phyloP scores from a whole-genome alignment of 805 yeast genomes.

The Candida taoyuanica region DNA sequence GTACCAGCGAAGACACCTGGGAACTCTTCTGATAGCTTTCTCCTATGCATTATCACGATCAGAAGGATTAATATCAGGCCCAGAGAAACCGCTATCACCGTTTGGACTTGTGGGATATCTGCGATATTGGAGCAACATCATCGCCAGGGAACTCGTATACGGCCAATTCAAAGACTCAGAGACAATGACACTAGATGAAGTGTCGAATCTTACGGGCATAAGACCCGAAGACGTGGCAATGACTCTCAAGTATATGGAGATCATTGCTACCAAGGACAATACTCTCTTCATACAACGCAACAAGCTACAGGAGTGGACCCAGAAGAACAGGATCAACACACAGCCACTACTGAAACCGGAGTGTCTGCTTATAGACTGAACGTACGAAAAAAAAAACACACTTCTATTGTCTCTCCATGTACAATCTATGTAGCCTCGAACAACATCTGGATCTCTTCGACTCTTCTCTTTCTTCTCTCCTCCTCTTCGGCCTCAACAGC shows the following conservation, averaged over 20 bases:
- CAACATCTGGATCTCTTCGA: conserved; percentile 67
- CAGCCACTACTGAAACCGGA: conserved; percentile 14
- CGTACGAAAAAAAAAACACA: no score
- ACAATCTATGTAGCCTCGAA: conserved; percentile 44
- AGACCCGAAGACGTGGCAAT: conserved; percentile 56
- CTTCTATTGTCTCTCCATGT: no score
- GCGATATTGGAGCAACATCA: conserved; percentile 63
- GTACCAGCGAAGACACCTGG: conserved; percentile 73
- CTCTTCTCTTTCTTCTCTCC: conserved; percentile 61
- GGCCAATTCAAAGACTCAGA: conserved; percentile 34
- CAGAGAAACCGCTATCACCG: conserved; percentile 85
- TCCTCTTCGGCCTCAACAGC: conserved; percentile 73
- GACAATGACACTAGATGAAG: conserved; percentile 39
- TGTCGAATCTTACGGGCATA: conserved; percentile 58
- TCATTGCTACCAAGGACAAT: conserved; percentile 30
- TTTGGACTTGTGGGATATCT: conserved; percentile 74
- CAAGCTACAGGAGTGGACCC: conserved; percentile 15
- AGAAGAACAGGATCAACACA: conserved; percentile 13
- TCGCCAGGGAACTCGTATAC: conserved; percentile 40
- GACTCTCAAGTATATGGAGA: conserved; percentile 54
- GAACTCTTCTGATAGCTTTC: conserved; percentile 75
- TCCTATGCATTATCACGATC: conserved; percentile 71
- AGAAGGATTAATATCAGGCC: conserved; percentile 71
- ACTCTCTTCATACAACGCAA: conserved; percentile 14
- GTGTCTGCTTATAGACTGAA: conserved; percentile 12